Percentiles rank a stretch among this genome's conserved stretches.
These are phyloP conservation scores for Ceratocystis diversiconidia DNA, from an alignment of 2,329 filamentous ascomycete genomes.

Conservation along the genomic window DNA sequence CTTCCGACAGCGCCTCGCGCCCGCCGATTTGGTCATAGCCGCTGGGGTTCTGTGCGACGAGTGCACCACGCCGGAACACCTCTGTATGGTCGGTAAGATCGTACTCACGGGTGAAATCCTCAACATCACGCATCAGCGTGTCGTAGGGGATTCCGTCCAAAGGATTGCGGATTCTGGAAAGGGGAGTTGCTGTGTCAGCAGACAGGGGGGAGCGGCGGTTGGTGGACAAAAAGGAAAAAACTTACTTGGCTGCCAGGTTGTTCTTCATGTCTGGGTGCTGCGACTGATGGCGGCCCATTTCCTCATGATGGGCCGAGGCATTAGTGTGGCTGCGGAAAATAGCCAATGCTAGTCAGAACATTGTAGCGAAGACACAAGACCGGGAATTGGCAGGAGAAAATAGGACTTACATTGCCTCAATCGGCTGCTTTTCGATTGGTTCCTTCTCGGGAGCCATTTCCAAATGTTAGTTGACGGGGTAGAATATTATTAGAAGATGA, in stretches of 20 bases:
- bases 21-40: constrained; percentile 21
- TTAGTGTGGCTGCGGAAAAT: constrained; percentile 5
- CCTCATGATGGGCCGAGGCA: constrained; percentile 19
- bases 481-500: not conserved
- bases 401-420: not conserved
- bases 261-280: constrained; percentile 21
- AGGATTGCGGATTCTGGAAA: constrained; percentile 32
- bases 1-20: constrained; percentile 23
- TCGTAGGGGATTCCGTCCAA: constrained; percentile 36
- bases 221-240: not conserved
- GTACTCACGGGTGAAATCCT: constrained; percentile 35
- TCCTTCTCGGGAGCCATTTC: not conserved
- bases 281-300: not conserved
- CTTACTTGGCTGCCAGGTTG: constrained; percentile 33
- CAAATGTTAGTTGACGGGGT: not conserved
- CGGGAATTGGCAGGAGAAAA: not conserved
- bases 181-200: not conserved
- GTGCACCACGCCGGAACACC: constrained; percentile 28
- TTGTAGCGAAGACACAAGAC: too few relatives aligned
- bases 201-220: not conserved
- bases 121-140: constrained; percentile 39
- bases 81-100: constrained; percentile 35
- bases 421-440: not conserved
- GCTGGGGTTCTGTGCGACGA: constrained; percentile 25
- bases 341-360: not conserved